phyloP scores from a whole-genome alignment of 345 rosid species.

The Excoecaria cochinchinensis region DNA sequence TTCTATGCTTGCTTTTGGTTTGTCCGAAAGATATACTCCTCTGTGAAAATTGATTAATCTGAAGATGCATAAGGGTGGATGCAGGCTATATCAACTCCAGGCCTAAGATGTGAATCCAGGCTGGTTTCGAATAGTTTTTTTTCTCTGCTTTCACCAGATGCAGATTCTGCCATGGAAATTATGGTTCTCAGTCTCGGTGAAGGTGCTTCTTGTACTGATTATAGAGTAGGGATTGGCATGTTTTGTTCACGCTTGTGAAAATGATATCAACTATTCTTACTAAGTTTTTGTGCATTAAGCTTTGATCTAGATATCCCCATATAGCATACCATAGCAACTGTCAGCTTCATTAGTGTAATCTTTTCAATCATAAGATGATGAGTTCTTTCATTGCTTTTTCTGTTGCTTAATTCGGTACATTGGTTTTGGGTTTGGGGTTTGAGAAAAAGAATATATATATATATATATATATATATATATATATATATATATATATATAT shows the following conservation, averaged over 20 bases:
- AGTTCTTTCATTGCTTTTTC: neutral
- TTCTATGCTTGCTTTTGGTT: constrained; percentile 99
- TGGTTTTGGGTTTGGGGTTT: no score
- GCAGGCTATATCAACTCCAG: neutral
- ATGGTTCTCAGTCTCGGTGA: constrained; percentile 8
- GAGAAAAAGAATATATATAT: no score
- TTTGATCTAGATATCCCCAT: constrained; percentile 5
- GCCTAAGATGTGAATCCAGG: neutral
- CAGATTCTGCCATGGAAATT: constrained; percentile 16
- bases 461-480: no score
- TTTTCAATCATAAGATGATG: neutral
- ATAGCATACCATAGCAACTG: neutral
- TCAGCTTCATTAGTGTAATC: neutral
- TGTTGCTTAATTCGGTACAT: neutral
- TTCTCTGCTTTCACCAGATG: neutral
- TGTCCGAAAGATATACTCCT: constrained; percentile 89
- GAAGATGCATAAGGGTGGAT: constrained; percentile 18
- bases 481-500: no score
- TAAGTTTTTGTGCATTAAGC: constrained; percentile 16
- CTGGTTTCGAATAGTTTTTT: neutral
- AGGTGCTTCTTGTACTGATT: constrained; percentile 14
- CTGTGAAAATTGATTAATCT: constrained; percentile 85
- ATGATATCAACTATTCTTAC: constrained; percentile 5
- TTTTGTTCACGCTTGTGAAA: constrained; percentile 15
- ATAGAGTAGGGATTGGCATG: constrained; percentile 28